Evolutionary conservation across 805 yeast genomes (phyloP).

Genomic region (Saturnispora hagleri): DNA sequence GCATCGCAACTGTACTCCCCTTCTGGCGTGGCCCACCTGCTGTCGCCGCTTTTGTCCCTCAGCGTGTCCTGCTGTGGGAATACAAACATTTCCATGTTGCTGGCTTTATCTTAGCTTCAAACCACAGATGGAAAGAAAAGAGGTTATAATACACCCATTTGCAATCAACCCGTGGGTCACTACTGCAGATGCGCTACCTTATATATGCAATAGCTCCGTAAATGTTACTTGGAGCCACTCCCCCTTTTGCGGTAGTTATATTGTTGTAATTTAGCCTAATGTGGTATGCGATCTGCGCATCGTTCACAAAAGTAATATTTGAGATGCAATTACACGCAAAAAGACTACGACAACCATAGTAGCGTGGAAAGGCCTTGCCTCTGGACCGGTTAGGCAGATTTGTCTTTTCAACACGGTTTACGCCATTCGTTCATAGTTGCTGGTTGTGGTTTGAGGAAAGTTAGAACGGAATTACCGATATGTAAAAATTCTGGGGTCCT

Average conservation of each 20-base stretch:
- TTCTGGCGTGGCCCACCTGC: background rate
- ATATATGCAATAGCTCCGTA: background rate
- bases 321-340: background rate
- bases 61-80: background rate
- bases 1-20: background rate
- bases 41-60: background rate
- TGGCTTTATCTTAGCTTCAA: background rate
- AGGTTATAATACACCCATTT: background rate
- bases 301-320: background rate
- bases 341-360: background rate
- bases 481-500: background rate
- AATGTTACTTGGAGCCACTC: background rate
- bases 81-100: background rate
- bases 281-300: background rate
- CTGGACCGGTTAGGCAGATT: too few species aligned
- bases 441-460: background rate
- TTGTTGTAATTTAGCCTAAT: background rate
- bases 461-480: background rate
- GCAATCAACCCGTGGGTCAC: background rate
- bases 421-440: background rate
- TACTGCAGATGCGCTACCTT: background rate
- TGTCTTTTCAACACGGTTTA: too few species aligned
- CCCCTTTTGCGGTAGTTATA: background rate
- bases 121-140: background rate
- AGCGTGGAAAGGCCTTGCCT: background rate